phyloP scores from a whole-genome alignment of 1,284 basidiomycete genomes.

The Sutorius eximius region DNA sequence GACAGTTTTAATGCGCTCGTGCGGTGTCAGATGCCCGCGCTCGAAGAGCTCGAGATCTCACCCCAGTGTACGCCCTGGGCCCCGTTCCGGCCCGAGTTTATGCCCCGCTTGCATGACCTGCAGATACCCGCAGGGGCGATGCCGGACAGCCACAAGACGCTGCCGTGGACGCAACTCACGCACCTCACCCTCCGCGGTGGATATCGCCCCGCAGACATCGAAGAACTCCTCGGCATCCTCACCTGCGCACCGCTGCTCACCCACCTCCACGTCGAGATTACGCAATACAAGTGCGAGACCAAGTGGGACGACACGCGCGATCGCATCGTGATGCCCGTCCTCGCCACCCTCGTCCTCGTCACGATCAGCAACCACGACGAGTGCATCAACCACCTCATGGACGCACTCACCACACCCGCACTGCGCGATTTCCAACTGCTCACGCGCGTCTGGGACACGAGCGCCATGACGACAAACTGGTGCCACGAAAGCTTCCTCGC shows the following conservation, averaged over 20 bases:
- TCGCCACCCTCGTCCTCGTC: constrained; percentile 32
- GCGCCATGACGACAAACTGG: constrained; percentile 29
- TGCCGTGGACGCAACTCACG: constrained; percentile 33
- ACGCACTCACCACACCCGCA: constrained; percentile 21
- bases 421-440: constrained; percentile 34
- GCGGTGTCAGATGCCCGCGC: constrained; percentile 23
- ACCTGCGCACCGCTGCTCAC: constrained; percentile 26
- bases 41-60: constrained; percentile 34
- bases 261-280: constrained; percentile 34
- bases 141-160: constrained; percentile 31
- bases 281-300: constrained; percentile 28
- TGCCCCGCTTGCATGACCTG: constrained; percentile 26
- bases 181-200: constrained; percentile 34
- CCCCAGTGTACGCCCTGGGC: constrained; percentile 35
- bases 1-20: constrained; percentile 28
- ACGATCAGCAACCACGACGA: constrained; percentile 31
- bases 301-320: constrained; percentile 27
- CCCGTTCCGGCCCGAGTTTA: constrained; percentile 29
- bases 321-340: constrained; percentile 31
- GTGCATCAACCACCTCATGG: constrained; percentile 27
- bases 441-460: constrained; percentile 33
- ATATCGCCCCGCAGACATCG: constrained; percentile 28
- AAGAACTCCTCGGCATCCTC: constrained; percentile 29
- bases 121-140: constrained; percentile 32
- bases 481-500: constrained; percentile 29